phyloP scores from a whole-genome alignment of 2,329 filamentous ascomycete genomes.

The Alternaria incomplexa region DNA sequence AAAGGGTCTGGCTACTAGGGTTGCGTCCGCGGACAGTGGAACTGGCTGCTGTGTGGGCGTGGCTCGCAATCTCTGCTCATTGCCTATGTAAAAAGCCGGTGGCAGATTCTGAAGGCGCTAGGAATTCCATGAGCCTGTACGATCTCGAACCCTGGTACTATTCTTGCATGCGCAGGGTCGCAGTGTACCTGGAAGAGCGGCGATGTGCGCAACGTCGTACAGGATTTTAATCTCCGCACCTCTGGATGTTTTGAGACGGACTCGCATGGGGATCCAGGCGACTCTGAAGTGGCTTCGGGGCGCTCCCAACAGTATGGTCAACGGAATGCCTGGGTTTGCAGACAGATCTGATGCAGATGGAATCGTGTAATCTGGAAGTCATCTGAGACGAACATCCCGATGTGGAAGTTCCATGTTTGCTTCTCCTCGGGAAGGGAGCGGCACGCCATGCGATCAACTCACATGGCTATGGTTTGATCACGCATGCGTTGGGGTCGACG shows the following conservation, averaged over 20 bases:
- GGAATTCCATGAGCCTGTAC: background rate
- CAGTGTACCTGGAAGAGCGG: constrained; percentile 12
- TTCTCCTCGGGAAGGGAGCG: background rate
- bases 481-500: background rate
- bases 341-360: constrained; percentile 17
- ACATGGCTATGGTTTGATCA: background rate
- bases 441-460: background rate
- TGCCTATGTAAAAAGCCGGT: background rate
- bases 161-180: background rate
- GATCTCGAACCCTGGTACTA: background rate
- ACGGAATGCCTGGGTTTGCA: constrained; percentile 16
- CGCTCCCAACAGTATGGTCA: constrained; percentile 20
- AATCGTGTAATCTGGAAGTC: constrained; percentile 12
- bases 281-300: constrained; percentile 13
- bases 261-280: constrained; percentile 16
- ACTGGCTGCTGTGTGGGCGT: background rate
- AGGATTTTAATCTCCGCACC: constrained; percentile 15
- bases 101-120: background rate
- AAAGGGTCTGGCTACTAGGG: background rate
- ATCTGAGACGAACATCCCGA: constrained; percentile 17
- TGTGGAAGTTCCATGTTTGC: background rate
- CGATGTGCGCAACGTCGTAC: constrained; percentile 26
- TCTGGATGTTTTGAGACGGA: constrained; percentile 23
- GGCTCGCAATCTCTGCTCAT: background rate
- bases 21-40: background rate